phyloP scores from a whole-genome alignment of 768 basidiomycete genomes.

The Tulasnella sp. region DNA sequence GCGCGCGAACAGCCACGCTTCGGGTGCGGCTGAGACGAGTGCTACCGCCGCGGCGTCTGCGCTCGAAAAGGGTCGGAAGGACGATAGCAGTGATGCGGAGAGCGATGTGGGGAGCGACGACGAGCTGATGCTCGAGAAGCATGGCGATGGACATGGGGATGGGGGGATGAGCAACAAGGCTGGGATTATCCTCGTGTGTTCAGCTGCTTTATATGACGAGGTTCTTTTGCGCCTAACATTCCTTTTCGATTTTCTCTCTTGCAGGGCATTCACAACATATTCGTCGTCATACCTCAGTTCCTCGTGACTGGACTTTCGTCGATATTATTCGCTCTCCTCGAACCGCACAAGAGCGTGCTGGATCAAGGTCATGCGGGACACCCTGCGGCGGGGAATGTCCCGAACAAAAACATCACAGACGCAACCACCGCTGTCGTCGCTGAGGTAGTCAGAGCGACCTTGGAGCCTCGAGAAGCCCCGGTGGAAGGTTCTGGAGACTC shows the following conservation, averaged over 20 bases:
- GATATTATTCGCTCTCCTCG: conserved; percentile 80
- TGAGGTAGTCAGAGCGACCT: not conserved
- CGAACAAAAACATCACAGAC: conserved; percentile 17
- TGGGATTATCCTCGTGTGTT: conserved; percentile 74
- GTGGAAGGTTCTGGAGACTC: conserved; percentile 25
- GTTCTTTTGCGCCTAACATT: too few relatives aligned
- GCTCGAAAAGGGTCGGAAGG: conserved; percentile 6
- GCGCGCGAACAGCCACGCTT: not conserved
- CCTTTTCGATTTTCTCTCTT: not conserved
- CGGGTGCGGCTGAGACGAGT: not conserved
- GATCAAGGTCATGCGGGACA: conserved; percentile 24
- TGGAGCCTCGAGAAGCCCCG: conserved; percentile 14
- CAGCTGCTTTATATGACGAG: not conserved
- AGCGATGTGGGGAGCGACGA: conserved; percentile 5
- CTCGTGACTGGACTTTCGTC: conserved; percentile 57
- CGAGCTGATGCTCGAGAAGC: conserved; percentile 9
- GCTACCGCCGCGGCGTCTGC: conserved; percentile 7
- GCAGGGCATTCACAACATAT: conserved; percentile 93
- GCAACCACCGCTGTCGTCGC: not conserved
- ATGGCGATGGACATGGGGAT: conserved; percentile 4
- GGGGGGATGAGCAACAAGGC: conserved; percentile 69
- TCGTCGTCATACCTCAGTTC: conserved; percentile 91
- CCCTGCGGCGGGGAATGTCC: conserved; percentile 16
- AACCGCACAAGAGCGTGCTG: conserved; percentile 43
- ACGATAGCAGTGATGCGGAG: conserved; percentile 7